phyloP scores from a whole-genome alignment of 2,329 filamentous ascomycete species.

The Epichloe glyceriae region DNA sequence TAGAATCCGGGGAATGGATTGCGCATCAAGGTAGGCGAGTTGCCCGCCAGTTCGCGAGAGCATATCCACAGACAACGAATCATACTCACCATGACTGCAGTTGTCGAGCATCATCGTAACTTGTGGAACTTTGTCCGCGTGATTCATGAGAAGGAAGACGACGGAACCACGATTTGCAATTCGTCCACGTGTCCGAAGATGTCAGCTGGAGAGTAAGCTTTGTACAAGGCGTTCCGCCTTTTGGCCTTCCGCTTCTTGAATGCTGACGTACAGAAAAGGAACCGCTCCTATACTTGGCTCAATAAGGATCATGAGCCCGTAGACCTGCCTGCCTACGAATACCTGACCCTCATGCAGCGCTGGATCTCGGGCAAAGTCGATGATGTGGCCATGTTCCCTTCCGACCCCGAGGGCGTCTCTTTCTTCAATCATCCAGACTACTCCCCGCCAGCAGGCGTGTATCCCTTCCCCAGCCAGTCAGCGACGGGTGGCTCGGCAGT shows the following conservation, averaged over 20 bases:
- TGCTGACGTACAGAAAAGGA: conserved; percentile 34
- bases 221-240: not conserved
- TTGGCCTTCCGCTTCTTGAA: too few species aligned
- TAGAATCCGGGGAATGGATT: conserved; percentile 90
- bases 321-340: conserved; percentile 77
- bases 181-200: conserved; percentile 73
- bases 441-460: conserved; percentile 23
- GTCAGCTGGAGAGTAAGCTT: conserved; percentile 68
- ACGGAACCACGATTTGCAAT: conserved; percentile 71
- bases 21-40: conserved; percentile 74
- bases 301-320: conserved; percentile 60
- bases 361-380: conserved; percentile 91
- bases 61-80: not conserved
- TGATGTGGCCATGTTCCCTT: conserved; percentile 73
- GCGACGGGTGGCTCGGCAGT: conserved; percentile 67
- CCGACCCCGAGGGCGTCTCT: conserved; percentile 54
- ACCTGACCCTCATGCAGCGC: conserved; percentile 83
- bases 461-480: conserved; percentile 39
- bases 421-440: conserved; percentile 44
- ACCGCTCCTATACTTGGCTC: conserved; percentile 92
- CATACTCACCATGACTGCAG: conserved; percentile 28
- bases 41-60: not conserved
- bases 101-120: conserved; percentile 84
- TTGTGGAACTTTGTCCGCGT: conserved; percentile 82
- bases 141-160: conserved; percentile 72